Evolutionary conservation across 2,329 filamentous ascomycete genomes (phyloP).

Genomic region (Alternaria sp.): DNA sequence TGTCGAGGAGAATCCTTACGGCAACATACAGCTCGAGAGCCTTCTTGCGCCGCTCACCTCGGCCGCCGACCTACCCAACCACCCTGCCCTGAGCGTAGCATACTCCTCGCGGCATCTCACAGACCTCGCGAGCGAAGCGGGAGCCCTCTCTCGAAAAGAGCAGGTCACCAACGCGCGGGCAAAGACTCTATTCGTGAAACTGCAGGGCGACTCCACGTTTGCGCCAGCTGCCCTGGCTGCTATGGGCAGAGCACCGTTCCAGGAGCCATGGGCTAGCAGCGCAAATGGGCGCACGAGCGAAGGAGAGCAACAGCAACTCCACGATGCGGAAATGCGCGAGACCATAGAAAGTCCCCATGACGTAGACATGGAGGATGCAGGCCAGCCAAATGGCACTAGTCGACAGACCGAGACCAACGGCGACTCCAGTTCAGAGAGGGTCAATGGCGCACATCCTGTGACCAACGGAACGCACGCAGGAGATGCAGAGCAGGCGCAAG

Average conservation of each 20-base stretch:
- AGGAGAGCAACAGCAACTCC: slow-evolving; percentile 9
- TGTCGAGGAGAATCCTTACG: slow-evolving; percentile 73
- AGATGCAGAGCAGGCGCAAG: slow-evolving; percentile 21
- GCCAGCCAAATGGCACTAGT: slow-evolving; percentile 22
- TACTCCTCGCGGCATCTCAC: slow-evolving; percentile 77
- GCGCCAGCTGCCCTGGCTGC: slow-evolving; percentile 62
- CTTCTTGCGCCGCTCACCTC: slow-evolving; percentile 77
- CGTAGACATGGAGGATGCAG: slow-evolving; percentile 37
- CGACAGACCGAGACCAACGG: slow-evolving; percentile 19
- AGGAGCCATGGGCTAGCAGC: slow-evolving; percentile 21
- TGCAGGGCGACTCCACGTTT: slow-evolving; percentile 77
- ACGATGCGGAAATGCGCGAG: slow-evolving; percentile 21
- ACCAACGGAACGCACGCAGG: slow-evolving; percentile 31
- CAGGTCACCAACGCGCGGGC: slow-evolving; percentile 74
- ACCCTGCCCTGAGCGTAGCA: slow-evolving; percentile 75
- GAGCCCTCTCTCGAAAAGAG: slow-evolving; percentile 76
- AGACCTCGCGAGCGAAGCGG: slow-evolving; percentile 72
- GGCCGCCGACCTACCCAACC: slow-evolving; percentile 74
- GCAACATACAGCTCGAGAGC: slow-evolving; percentile 72
- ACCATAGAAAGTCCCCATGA: slow-evolving; percentile 23
- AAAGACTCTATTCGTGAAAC: slow-evolving; percentile 73
- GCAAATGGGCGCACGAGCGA: slow-evolving; percentile 14
- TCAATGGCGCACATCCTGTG: slow-evolving; percentile 25
- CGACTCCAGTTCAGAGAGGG: neutral
- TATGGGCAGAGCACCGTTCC: slow-evolving; percentile 45